Evolutionary conservation across 495 filamentous ascomycete genomes (phyloP), one percentile per base, ranked within the genome.

Genomic region (Oidiodendron maius): DNA sequence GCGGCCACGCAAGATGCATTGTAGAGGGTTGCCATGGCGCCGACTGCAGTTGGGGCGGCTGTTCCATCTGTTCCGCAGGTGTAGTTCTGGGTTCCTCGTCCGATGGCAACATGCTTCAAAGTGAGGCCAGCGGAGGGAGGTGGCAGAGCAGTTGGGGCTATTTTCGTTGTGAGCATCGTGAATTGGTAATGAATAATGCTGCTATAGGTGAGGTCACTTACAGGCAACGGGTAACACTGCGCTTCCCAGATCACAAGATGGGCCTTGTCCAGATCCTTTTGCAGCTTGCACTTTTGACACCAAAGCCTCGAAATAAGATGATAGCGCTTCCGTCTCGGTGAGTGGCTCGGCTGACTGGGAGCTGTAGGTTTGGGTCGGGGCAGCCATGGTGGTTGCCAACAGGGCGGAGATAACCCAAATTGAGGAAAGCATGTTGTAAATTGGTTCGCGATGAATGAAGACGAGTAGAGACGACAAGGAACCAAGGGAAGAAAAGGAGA

Each of bases 1-100:
- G 80, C 72, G 6, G 86, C 85, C 21, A 88, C 60, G 71, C 91
- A 98, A 41, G 84, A 84, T 36, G 77, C 83, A 67, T 98, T 86
- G 81, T 83, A 96, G 52, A 98, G 88, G 20, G 74, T 81, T 39
- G 93, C 93, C 15, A 88, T 63, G 45, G 93, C 93, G 50, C 93
- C 93, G 34, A 74, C 62, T 15, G 80, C 64, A 3, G 61, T 61
- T n/a, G 91, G 91, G 0, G 66, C 61, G 0, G 80, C 75, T 1
- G 71, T 64, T 2, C 77, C 59, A 53, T 78, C 75, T 44, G 68
- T 67, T 25, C 73, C 61, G 72, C 91, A 96, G 48, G 88, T 90
- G 66, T 96, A 97, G 74, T 96, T 96, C 71, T 96, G 78, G 10
- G 83, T 91, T 30, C 91, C 91, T 26, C 87, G 83, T 58, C 91